A percentile compares a stretch with the other conserved stretches of the same genome.
Conservation (phyloP, 2,329 filamentous ascomycete species). For the Aspergillus intermedius region DNA sequence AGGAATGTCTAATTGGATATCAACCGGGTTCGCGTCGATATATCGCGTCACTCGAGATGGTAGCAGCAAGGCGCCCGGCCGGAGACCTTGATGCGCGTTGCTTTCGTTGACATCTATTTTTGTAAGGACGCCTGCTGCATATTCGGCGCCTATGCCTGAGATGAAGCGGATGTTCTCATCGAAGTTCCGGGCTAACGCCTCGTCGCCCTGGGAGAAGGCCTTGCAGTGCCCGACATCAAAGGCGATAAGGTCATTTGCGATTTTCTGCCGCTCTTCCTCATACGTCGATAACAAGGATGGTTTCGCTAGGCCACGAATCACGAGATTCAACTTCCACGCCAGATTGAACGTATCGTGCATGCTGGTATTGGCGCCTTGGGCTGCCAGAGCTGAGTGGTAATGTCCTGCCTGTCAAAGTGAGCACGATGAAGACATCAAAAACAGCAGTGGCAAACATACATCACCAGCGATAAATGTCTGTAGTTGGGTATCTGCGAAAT, state of each 20-base stretch:
- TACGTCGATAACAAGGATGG: slow-evolving; percentile 22
- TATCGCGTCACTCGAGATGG: slow-evolving; percentile 67
- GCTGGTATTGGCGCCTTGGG: slow-evolving; percentile 31
- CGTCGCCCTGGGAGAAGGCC: slow-evolving; percentile 55
- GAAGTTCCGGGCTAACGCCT: slow-evolving; percentile 62
- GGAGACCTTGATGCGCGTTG: slow-evolving; percentile 29
- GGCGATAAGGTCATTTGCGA: slow-evolving; percentile 25
- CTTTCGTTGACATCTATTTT: slow-evolving; percentile 36
- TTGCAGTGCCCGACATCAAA: slow-evolving; percentile 41
- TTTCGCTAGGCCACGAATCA: slow-evolving; percentile 18
- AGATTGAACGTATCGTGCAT: slow-evolving; percentile 33
- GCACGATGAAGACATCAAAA: neutral
- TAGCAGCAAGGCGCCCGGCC: slow-evolving; percentile 45
- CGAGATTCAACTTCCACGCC: slow-evolving; percentile 29
- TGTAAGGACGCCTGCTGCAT: slow-evolving; percentile 59
- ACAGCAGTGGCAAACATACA: slow-evolving; percentile 16
- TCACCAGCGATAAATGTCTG: slow-evolving; percentile 47
- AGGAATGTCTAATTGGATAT: slow-evolving; percentile 71
- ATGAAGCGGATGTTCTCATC: slow-evolving; percentile 66
- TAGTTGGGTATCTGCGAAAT: slow-evolving; percentile 37
- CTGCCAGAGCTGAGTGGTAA: slow-evolving; percentile 26
- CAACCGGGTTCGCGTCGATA: slow-evolving; percentile 70
- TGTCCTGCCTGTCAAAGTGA: slow-evolving; percentile 19
- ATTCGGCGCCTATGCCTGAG: slow-evolving; percentile 64
- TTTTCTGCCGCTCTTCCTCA: slow-evolving; percentile 24